These are phyloP conservation scores for Tetracladium setigerum DNA, from an alignment of 495 filamentous ascomycete species.

Conservation along the genomic window DNA sequence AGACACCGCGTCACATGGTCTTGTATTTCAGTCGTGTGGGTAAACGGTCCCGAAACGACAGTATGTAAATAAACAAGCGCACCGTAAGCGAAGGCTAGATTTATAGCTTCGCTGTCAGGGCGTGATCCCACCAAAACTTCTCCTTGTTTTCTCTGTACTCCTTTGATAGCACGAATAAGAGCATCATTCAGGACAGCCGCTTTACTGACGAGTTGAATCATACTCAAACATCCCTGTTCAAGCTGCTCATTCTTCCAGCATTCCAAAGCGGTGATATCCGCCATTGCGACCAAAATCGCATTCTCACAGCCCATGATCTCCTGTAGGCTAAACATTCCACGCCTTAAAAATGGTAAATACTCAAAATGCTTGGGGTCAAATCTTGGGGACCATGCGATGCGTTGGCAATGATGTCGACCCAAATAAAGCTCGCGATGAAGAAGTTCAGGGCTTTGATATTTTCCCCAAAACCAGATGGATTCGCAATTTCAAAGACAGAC, in stretches of 20 bases:
- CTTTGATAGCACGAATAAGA: neutral
- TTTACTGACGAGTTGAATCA: neutral
- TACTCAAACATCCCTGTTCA: neutral
- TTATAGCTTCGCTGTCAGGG: neutral
- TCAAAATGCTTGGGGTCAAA: neutral
- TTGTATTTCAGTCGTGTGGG: slow-evolving; percentile 1
- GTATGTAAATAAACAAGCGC: slow-evolving; percentile 4
- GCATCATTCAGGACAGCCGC: neutral
- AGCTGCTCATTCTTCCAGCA: slow-evolving; percentile 1
- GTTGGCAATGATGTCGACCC: slow-evolving; percentile 5
- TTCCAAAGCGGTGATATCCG: slow-evolving; percentile 2
- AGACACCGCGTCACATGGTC: neutral
- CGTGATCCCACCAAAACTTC: neutral
- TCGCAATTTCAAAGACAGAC: neutral
- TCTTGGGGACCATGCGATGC: neutral
- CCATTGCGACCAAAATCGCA: neutral
- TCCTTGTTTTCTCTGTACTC: too few species aligned
- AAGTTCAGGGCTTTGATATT: slow-evolving; percentile 2
- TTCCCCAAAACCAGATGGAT: neutral
- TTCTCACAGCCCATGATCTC: slow-evolving; percentile 1
- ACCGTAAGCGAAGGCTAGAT: neutral
- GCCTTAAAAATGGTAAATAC: slow-evolving; percentile 1
- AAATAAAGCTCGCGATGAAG: slow-evolving; percentile 1
- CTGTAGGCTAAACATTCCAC: neutral
- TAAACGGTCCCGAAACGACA: neutral